Evolutionary conservation across 257 asterid genomes (phyloP), one percentile per base, ranked within the genome.

Genomic region (Jasminum sambac): DNA sequence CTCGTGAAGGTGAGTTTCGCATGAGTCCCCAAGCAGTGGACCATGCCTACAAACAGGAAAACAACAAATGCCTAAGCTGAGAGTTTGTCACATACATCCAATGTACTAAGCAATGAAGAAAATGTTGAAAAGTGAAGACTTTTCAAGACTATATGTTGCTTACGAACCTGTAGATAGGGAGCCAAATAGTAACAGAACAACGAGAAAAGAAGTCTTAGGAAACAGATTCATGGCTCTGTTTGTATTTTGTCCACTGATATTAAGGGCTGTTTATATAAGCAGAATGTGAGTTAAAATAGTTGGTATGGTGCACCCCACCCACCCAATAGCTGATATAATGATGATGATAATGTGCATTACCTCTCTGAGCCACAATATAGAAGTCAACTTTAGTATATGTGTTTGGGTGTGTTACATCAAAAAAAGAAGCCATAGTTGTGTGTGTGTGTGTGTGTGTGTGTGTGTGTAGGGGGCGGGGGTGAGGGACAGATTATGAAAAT

Each of bases 341-440:
- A 84, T 91, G 95, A 85, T 77, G 85, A 81, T n/a, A n/a, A n/a
- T 68, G 79, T 83, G 93, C 88, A 89, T 80, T 83, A 84, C 79
- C 77, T 30, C 44, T 30, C 44, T 60, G 66, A 11, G 78, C 70
- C 76, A 78, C 83, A 76, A 77, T 34, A 76, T 68, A 63, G 34
- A 85, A 87, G 97, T 90, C 97, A 90, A 88, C 91, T 75, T 80
- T 77, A 85, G 84, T 75, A 72, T 70, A 76, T 66, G 76, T 61
- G 30, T 66, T 74, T 61, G 30, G 40, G 34, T 36, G 66, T 64
- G 82, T 82, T 79, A 78, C 85, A 79, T 73, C 81, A 74, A 43
- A 3, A 30, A 52, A 64, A 12, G 17, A 66, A 69, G 60, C 74
- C 67, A 78, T 61, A 69, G 36, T n/a, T 10, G 0, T 1, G 11